Evolutionary conservation across 2,329 filamentous ascomycete species (phyloP), one percentile per base, ranked within the genome.

Genomic region (Calonectria fujianensis): DNA sequence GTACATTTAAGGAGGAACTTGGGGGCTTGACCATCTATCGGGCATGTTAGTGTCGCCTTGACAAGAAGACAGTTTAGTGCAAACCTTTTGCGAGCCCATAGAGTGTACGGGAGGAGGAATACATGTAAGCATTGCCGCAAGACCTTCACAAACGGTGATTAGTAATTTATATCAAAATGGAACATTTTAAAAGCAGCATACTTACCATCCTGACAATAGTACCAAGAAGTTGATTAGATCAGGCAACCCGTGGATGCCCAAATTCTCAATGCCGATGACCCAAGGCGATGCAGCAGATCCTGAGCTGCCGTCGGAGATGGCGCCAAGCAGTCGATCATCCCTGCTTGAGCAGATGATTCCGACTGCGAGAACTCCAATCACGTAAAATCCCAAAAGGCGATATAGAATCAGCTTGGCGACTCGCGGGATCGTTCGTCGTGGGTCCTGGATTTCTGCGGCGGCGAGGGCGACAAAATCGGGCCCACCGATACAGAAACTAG

Each of bases 361-460:
- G 6, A 89, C 88, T 6, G 87, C 86, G 64, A 91, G 90, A 41
- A 92, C 88, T 87, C 86, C 71, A 84, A 94, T 87, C 20, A 94
- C 88, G 84, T 94, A 95, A 84, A 95, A 94, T 0, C 88, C 84
- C 0, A 92, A 92, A 32, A 95, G 86, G 50, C 93, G 91, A 82
- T 93, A 94, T 84, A 94, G 94, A n/a, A 94, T 92, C 35, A 91
- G 90, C 75, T 93, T 94, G 84, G 90, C 94, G 0, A 93, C 93
- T 71, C 88, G 89, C 0, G 93, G 93, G 84, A 95, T 90, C 27
- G 91, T 89, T 8, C 84, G 83, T 35, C 92, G 88, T 0, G 92
- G 92, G 79, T 93, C 92, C 79, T 92, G 89, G 16, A 92, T 89
- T 68, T 68, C 65, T 29, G 48, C 65, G 32, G 61, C 61, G 11